Evolutionary conservation across 208 protist genomes (phyloP), one percentile per base, ranked within the genome.

Genomic region (Porcisia hertigi): DNA sequence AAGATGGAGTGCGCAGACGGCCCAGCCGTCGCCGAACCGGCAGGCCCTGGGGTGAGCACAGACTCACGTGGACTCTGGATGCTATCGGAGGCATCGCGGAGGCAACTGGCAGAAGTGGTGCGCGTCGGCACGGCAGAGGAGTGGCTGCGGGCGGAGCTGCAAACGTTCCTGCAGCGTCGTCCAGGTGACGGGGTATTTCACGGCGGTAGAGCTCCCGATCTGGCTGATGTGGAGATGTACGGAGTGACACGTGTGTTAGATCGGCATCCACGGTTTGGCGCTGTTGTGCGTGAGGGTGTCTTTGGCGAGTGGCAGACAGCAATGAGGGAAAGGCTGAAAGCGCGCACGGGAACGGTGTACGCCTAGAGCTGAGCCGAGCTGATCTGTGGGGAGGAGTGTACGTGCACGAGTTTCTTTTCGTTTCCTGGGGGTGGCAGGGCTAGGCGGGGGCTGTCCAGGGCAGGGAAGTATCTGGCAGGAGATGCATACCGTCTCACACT

Each of bases 181-280:
- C 77, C 55, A 0, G 70, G 39, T n/a, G 66, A 66, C 4, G 67
- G 75, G 11, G 53, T 86, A 5, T 94, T 96, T 71, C 92, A 96
- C 81, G 92, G 92, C 25, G 92, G 92, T 34, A 73, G 65, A 11
- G 71, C 76, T 60, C 92, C 92, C 3, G 92, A 96, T 66, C 67
- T 96, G 58, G 89, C 88, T 7, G 92, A 96, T 65, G 62, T 96
- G 14, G 89, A 96, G 83, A 91, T 96, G 86, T 96, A 88, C 73
- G 92, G 84, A 20, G 88, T 94, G 52, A 92, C 87, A 25, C 92
- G 89, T 14, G 81, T 93, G 20, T 70, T 94, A 12, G 71, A 78
- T 58, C 73, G 66, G 57, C 92, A 96, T 69, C 89, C 89, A 16
- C 75, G 69, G 3, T 76, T 96, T 20, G 74, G 81, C 43, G 6